Base-by-base conservation (phyloP, 2,329 filamentous ascomycete genomes). In the Balansia obtecta region DNA sequence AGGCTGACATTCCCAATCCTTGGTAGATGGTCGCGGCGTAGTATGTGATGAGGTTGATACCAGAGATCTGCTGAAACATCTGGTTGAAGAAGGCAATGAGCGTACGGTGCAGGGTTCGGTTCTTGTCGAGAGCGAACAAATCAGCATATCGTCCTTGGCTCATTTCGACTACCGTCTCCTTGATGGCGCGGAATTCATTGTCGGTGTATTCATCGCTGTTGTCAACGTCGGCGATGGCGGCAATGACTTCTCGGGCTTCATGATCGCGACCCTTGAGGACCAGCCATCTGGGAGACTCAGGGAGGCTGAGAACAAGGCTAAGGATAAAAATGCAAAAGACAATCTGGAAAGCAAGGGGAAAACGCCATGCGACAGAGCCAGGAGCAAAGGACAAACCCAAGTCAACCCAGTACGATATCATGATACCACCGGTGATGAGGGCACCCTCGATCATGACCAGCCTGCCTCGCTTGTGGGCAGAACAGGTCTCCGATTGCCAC, bases 151-250 rank as follows among this genome's bases (percentile, higher is more conserved):
- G 76, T 4, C 77, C 72, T 49, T 84, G 82, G 32, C 80, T 82
- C 48, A 73, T 69, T 60, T 89, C 84, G n/a, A 80, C 66, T n/a
- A 86, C 82, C 1, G 85, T 79, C 49, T 82, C 76, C 55, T 76
- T 76, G 60, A 84, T 84, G 53, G 80, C 75, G 43, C 70, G 68
- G 60, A 76, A 80, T 58, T 83, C 79, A 13, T 68, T 65, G 15
- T 78, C 64, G 43, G 85, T 76, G 61, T 72, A 80, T 1, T 76
- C 75, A n/a, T 78, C 74, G 46, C 78, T 74, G 2, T 61, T 58
- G 7, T 76, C 75, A 45, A 77, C 65, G 54, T 70, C 73, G 47
- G 80, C 77, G 16, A 85, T 67, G 46, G 73, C 77, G 16, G 67
- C 65, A 20, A 79, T 70, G 15, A 76, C 70, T 1, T 64, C 61